These are phyloP conservation scores for Paraconiothyrium sp. DNA, from an alignment of 2,329 filamentous ascomycete genomes.

Conservation along the genomic window DNA sequence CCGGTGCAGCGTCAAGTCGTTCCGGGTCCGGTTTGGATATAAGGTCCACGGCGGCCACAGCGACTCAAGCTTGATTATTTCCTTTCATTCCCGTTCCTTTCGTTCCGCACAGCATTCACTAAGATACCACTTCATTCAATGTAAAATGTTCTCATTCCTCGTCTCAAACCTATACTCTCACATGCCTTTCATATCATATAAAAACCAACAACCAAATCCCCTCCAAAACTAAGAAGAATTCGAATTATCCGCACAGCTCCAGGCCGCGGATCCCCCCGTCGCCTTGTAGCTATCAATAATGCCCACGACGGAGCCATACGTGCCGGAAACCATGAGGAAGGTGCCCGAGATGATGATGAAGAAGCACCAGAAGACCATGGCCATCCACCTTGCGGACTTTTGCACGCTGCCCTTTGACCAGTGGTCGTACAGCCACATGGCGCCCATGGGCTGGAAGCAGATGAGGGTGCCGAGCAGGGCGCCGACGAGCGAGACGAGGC, in stretches of 20 bases:
- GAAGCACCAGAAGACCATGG: conserved; percentile 33
- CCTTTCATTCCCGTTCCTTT: neutral
- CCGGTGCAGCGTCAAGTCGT: too few relatives aligned
- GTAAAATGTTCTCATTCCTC: too few relatives aligned
- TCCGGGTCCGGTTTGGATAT: neutral
- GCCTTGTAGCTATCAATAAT: conserved; percentile 39
- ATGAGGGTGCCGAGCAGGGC: conserved; percentile 39
- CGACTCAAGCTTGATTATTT: neutral
- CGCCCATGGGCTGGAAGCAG: conserved; percentile 39
- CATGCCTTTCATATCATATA: too few relatives aligned
- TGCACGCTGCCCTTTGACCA: conserved; percentile 26
- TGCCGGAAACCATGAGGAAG: conserved; percentile 37
- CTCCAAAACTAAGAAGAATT: conserved; percentile 21
- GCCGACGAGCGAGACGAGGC: conserved; percentile 37
- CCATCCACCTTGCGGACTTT: conserved; percentile 27
- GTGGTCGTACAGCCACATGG: conserved; percentile 42
- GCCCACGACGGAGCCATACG: conserved; percentile 37
- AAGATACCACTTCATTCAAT: neutral
- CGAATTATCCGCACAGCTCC: conserved; percentile 40
- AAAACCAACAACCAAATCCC: too few relatives aligned
- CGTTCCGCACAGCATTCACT: neutral
- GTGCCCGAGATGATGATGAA: conserved; percentile 35
- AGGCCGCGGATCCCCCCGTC: conserved; percentile 33
- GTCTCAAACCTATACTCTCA: too few relatives aligned
- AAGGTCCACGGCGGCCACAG: neutral